Evolutionary conservation across 2,329 filamentous ascomycete genomes (phyloP), one percentile per base, ranked within the genome.

Genomic region (Cercospora nicotianae): DNA sequence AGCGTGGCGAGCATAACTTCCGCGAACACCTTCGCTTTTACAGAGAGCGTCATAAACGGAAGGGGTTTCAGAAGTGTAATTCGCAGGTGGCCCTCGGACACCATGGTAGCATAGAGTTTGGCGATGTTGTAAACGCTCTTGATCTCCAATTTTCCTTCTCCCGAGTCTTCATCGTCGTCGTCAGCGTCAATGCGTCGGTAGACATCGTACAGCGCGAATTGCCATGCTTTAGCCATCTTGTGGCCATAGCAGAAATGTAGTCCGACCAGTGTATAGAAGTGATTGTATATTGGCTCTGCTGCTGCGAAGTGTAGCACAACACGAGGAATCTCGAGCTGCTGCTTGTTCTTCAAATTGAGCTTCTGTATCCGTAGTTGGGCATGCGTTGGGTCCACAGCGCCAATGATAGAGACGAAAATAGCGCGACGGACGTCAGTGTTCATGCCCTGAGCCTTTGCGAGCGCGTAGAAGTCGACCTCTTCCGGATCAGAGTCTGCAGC

Each of bases 401-500:
- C 94, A 84, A 97, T 91, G 68, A 99, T 89, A 4, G 93, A 90
- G 36, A 96, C 87, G 79, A 99, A 99, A 68, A 99, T 96, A n/a
- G 93, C 92, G 63, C 92, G 88, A 57, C 94, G 90, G 20, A 95
- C 86, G 67, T 92, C 89, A 0, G 93, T 96, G 77, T 93, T 95
- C 87, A 97, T 93, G 20, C 92, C 89, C 72, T 96, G 91, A 57
- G 91, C 87, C 66, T 87, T 87, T 13, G 93, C 93, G n/a, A 96
- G 87, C 68, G 89, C 86, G 18, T 84, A 82, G 9, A 94, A 87
- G 74, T 96, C 91, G 1, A 91, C 45, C 3, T 76, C 79, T 3
- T 80, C 80, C 26, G 74, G 70, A 60, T 81, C 81, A 7, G 60
- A 61, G n/a, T 60, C 60, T 16, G 33, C 65, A 6, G 13, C 33